phyloP scores from a whole-genome alignment of 352 stramenopile genomes.

The Plasmopara halstedii region DNA sequence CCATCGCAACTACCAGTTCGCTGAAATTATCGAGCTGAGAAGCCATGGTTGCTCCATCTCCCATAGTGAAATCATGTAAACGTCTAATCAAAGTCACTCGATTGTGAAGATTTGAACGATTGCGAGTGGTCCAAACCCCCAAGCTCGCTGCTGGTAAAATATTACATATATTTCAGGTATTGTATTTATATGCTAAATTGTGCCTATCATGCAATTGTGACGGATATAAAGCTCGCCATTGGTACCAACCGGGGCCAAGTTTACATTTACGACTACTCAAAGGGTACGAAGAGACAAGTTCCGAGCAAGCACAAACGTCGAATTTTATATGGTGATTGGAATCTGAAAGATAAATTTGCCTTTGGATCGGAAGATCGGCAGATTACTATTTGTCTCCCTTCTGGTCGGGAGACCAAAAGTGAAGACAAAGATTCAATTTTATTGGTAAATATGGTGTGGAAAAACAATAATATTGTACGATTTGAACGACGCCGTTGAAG shows the following conservation, averaged over 20 bases:
- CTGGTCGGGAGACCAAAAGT: constrained; percentile 49
- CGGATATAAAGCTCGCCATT: constrained; percentile 39
- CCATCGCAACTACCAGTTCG: too few species aligned
- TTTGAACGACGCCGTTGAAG: too few species aligned
- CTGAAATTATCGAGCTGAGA: too few species aligned
- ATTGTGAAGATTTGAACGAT: too few species aligned
- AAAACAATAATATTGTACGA: constrained; percentile 87
- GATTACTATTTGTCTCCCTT: constrained; percentile 66
- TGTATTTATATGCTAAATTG: not conserved
- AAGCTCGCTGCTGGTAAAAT: too few species aligned
- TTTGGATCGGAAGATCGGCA: constrained; percentile 74
- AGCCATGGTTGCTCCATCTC: too few species aligned
- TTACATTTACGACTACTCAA: constrained; percentile 69
- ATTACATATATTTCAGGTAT: too few species aligned
- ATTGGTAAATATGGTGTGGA: constrained; percentile 86
- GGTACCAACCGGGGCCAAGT: constrained; percentile 67
- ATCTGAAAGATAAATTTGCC: constrained; percentile 72
- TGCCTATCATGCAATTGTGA: not conserved
- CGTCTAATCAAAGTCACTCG: too few species aligned
- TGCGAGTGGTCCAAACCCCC: too few species aligned
- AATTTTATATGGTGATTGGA: constrained; percentile 76
- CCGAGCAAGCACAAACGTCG: constrained; percentile 71
- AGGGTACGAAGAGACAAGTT: constrained; percentile 41
- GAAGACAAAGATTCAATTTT: constrained; percentile 68
- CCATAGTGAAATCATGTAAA: too few species aligned